Evolutionary conservation across 306 rosid genomes (phyloP).

Genomic region (Rosa lucieae): DNA sequence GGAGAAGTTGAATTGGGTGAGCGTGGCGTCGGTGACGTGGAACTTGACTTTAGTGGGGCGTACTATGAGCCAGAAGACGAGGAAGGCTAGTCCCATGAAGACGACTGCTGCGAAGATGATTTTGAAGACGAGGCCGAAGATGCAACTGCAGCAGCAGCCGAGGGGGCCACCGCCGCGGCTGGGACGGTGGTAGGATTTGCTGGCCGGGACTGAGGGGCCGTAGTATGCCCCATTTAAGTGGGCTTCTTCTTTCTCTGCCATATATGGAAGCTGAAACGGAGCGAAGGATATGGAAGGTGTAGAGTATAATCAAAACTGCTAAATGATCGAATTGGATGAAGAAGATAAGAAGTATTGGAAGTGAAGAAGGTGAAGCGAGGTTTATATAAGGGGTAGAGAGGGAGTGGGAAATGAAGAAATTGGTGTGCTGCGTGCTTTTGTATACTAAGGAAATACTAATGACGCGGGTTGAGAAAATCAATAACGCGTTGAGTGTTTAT

Average conservation of each 20-base stretch:
- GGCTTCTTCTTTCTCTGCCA: constrained; percentile 28
- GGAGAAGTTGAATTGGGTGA: constrained; percentile 53
- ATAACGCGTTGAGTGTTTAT: neutral
- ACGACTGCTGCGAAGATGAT: constrained; percentile 27
- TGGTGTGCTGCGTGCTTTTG: neutral
- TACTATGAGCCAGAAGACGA: constrained; percentile 46
- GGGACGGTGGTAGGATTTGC: constrained; percentile 32
- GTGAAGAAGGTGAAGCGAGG: neutral
- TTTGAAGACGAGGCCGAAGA: constrained; percentile 42
- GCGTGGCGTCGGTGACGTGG: constrained; percentile 48
- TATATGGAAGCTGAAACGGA: constrained; percentile 30
- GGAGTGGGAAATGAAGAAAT: neutral
- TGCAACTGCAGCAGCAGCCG: constrained; percentile 39
- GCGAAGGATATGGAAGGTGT: neutral
- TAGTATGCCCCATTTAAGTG: constrained; percentile 80
- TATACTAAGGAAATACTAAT: neutral
- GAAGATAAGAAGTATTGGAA: neutral
- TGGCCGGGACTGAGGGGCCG: constrained; percentile 75
- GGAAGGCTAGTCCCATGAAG: constrained; percentile 25
- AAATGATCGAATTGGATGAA: neutral
- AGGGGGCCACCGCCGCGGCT: constrained; percentile 36
- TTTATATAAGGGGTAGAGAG: constrained; percentile 1
- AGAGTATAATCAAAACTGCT: neutral
- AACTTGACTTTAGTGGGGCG: constrained; percentile 54
- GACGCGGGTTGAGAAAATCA: neutral